Evolutionary conservation across 2,329 filamentous ascomycete species (phyloP), one percentile per base, ranked within the genome.

Genomic region (Colletotrichum viniferum): DNA sequence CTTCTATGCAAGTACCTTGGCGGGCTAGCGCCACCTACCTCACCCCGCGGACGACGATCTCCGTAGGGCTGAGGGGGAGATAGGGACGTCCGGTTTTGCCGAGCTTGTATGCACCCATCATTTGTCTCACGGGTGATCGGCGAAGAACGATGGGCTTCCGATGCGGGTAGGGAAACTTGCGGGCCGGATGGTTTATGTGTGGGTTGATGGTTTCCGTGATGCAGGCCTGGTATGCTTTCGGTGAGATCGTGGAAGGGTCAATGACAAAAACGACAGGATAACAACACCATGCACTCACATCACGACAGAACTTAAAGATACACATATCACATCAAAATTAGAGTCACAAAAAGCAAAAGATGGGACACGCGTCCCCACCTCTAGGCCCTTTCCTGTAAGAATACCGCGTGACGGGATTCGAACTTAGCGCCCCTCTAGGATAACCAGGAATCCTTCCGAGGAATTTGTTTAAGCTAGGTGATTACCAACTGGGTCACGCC

Each of bases 1-100:
- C 43, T 52, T 63, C 34, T 43, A 18, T 43, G 13, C 34, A 24
- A 26, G 30, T 30, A 21, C 43, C 66, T 64, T 73, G 69, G 73
- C 36, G 38, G 30, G 32, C 28, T 12, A 13, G 67, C 73, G 73
- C 73, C 73, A 73, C 73, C 67, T 48, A 73, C 62, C 55, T 75
- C 62, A 73, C 34, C 63, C 55, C 62, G 30, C 36, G 28, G 69
- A 48, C 28, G 73, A 48, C 69, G 69, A 75, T 73, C 63, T 38
- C 8, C 24, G 62, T 72, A 75, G 73, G 73, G 73, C 73, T 75
- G 72, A 71, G 56, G 32, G 60, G 7, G 38, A 16, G 18, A 58
- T 6, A 7, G 13, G 43, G 10, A 52, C 10, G n/a, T 52, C n/a
- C 12, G 43, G 10, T 13, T 21, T 21, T 52, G n/a, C 43, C 43